A percentile compares a stretch with the other conserved stretches of the same genome.
phyloP scores from a whole-genome alignment of 306 rosid genomes.

The Dalbergia oliveri region DNA sequence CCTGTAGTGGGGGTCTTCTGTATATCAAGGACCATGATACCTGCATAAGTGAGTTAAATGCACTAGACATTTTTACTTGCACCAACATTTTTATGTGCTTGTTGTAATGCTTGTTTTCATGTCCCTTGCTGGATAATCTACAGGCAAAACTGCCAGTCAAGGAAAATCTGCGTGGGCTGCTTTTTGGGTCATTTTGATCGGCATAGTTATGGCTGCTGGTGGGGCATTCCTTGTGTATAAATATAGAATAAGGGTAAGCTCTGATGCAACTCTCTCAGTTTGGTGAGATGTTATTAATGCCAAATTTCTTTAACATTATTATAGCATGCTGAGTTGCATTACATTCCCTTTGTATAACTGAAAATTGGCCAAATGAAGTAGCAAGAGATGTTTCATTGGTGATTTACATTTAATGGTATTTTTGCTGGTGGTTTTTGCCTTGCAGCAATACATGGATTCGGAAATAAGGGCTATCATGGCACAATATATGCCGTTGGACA shows the following conservation, averaged over 20 bases:
- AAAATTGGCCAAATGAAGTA: slow-evolving; percentile 6
- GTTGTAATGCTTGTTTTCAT: slow-evolving; percentile 19
- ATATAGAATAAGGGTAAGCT: slow-evolving; percentile 95
- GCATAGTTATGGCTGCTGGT: slow-evolving; percentile 80
- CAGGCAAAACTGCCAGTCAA: slow-evolving; percentile 82
- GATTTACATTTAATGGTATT: slow-evolving; percentile 9
- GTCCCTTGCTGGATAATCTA: slow-evolving; percentile 43
- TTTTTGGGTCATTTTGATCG: slow-evolving; percentile 85
- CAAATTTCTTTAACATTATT: slow-evolving; percentile 4
- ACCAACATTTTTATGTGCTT: slow-evolving; percentile 22
- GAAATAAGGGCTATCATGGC: slow-evolving; percentile 99
- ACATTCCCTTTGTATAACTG: slow-evolving; percentile 3
- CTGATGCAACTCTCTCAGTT: slow-evolving; percentile 28
- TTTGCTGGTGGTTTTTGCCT: slow-evolving; percentile 27
- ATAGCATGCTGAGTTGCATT: not conserved
- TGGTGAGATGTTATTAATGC: slow-evolving; percentile 30
- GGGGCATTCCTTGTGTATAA: slow-evolving; percentile 97
- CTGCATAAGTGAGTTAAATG: slow-evolving; percentile 88
- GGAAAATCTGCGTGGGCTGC: slow-evolving; percentile 86
- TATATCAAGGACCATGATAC: slow-evolving; percentile 93
- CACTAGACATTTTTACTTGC: not conserved
- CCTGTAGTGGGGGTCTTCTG: slow-evolving; percentile 84
- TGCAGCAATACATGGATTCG: slow-evolving; percentile 98
- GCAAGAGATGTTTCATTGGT: slow-evolving; percentile 4
- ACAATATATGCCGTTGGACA: slow-evolving; percentile 98